A percentile compares a stretch with the other conserved stretches of the same genome.
Evolutionary conservation across 2,329 filamentous ascomycete species (phyloP).

Genomic region (Aspergillus unguis): DNA sequence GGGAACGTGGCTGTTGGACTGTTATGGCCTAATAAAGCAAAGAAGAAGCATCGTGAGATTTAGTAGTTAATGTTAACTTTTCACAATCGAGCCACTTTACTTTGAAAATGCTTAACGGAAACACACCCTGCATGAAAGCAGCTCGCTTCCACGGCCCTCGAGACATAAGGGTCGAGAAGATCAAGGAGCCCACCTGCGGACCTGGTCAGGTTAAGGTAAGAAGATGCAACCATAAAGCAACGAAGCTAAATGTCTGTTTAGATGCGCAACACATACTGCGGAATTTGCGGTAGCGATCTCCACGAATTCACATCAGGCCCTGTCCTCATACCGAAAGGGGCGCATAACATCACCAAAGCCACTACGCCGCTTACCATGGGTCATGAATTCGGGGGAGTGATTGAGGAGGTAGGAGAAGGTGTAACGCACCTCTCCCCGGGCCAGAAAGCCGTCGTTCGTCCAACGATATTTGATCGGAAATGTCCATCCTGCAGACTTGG

Average conservation of each 20-base stretch:
- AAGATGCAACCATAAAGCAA: too few species aligned
- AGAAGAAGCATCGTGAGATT: not conserved
- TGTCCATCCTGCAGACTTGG: constrained; percentile 50
- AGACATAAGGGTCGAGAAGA: constrained; percentile 36
- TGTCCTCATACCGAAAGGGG: constrained; percentile 49
- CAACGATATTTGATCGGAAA: constrained; percentile 36
- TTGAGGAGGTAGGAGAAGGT: constrained; percentile 56
- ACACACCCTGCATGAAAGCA: constrained; percentile 23
- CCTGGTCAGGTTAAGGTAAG: constrained; percentile 50
- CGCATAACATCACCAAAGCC: constrained; percentile 58
- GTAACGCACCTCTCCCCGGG: constrained; percentile 46
- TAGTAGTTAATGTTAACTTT: too few species aligned
- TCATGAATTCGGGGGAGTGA: constrained; percentile 62
- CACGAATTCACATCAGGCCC: constrained; percentile 53
- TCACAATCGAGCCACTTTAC: too few species aligned
- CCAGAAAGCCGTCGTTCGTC: constrained; percentile 55
- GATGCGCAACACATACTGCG: constrained; percentile 33
- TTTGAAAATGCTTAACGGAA: not conserved
- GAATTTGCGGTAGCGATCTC: constrained; percentile 41
- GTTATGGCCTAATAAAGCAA: not conserved
- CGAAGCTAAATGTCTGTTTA: not conserved
- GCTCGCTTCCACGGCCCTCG: constrained; percentile 36
- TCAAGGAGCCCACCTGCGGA: constrained; percentile 40
- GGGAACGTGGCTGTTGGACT: not conserved
- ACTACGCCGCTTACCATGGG: constrained; percentile 59